Evolutionary conservation across 306 rosid species (phyloP).

Genomic region (Lagenaria siceraria): DNA sequence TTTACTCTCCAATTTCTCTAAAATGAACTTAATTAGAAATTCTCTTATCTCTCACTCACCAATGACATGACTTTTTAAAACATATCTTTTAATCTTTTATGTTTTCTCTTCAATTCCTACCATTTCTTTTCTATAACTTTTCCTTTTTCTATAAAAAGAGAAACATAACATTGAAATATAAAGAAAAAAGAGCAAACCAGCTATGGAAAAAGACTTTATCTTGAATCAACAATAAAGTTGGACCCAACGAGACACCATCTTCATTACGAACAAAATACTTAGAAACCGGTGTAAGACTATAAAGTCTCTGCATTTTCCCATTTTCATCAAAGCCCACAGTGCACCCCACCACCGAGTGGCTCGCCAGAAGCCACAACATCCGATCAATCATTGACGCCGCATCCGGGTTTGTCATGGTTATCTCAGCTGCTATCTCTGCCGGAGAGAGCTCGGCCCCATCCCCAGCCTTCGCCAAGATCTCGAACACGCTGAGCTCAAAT

Average conservation of each 20-base stretch:
- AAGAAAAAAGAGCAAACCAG: slow-evolving; percentile 21
- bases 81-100: too few species aligned
- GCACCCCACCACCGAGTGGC: slow-evolving; percentile 31
- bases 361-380: slow-evolving; percentile 29
- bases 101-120: too few species aligned
- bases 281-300: slow-evolving; percentile 24
- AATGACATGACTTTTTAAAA: too few species aligned
- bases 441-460: slow-evolving; percentile 19
- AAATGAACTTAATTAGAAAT: too few species aligned
- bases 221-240: slow-evolving; percentile 9
- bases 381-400: slow-evolving; percentile 41
- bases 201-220: slow-evolving; percentile 22
- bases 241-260: slow-evolving; percentile 34
- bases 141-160: too few species aligned
- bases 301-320: slow-evolving; percentile 11
- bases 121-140: too few species aligned
- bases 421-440: slow-evolving; percentile 14
- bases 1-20: too few species aligned
- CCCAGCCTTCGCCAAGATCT: slow-evolving; percentile 31
- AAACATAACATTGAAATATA: too few species aligned
- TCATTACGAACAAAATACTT: slow-evolving; percentile 19
- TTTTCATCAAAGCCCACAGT: not conserved
- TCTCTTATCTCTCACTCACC: too few species aligned
- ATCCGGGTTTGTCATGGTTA: slow-evolving; percentile 21
- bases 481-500: slow-evolving; percentile 36